Evolutionary conservation across 306 rosid genomes (phyloP).

Genomic region (Mimosa pudica): DNA sequence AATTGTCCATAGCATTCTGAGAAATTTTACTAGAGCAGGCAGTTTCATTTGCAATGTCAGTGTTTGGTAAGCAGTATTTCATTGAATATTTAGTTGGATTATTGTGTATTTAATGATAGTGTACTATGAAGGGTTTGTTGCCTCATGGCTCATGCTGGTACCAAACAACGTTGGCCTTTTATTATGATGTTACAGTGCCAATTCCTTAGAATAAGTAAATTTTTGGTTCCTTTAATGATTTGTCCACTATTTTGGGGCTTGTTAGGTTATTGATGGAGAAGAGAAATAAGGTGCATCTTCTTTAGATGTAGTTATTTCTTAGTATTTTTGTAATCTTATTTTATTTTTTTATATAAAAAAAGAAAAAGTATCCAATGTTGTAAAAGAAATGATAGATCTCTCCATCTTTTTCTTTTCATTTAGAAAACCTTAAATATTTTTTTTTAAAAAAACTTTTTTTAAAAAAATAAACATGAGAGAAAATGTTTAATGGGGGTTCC

Average conservation of each 20-base stretch:
- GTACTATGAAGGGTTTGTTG: neutral
- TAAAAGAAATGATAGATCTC: too few relatives aligned
- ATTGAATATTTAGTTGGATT: conserved; percentile 22
- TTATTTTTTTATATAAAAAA: too few relatives aligned
- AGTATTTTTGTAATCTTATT: too few relatives aligned
- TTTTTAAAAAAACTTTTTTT: too few relatives aligned
- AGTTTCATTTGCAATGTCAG: neutral
- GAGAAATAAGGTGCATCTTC: too few relatives aligned
- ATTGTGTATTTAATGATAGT: neutral
- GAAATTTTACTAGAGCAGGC: neutral
- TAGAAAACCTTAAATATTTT: too few relatives aligned
- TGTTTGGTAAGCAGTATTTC: conserved; percentile 5
- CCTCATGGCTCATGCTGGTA: neutral
- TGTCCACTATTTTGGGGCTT: neutral
- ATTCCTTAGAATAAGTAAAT: conserved; percentile 1
- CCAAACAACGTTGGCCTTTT: neutral
- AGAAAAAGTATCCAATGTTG: too few relatives aligned
- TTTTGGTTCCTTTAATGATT: neutral
- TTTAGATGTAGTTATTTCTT: too few relatives aligned
- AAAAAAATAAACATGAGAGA: too few relatives aligned
- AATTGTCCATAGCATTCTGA: conserved; percentile 12
- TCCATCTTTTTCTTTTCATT: too few relatives aligned
- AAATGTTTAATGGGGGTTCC: too few relatives aligned
- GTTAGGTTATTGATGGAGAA: neutral
- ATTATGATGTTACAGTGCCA: neutral